Evolutionary conservation across 2,329 filamentous ascomycete genomes (phyloP), one percentile per base, ranked within the genome.

Genomic region (Parastagonospora nodorum): DNA sequence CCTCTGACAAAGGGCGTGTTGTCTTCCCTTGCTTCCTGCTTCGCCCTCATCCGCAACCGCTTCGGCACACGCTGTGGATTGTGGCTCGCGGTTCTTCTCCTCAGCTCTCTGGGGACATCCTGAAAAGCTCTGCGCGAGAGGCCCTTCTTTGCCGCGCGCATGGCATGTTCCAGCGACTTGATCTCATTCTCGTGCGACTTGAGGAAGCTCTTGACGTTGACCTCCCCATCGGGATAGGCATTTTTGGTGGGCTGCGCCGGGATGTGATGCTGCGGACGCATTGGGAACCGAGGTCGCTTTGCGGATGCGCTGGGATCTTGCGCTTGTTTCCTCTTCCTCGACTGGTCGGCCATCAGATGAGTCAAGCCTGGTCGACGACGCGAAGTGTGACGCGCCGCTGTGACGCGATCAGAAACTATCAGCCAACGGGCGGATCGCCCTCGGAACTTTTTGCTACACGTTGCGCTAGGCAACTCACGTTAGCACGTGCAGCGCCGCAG

Each of bases 31-130:
- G 96, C 95, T 81, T 88, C 85, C 69, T 80, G 79, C 63, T 79
- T 83, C 1, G 91, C 92, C 60, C 88, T 83, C 33, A 76, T 77
- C 48, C 88, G 83, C 66, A 97, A 75, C 55, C 91, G 80, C 68
- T 87, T 88, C 2, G 94, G 94, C 12, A 99, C 88, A 55, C 88
- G 84, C 75, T 93, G 96, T 31, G 89, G 89, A 81, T 99, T 97
- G 75, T 99, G 94, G 72, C 92, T 96, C 15, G 93, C 94, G 0
- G 93, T 96, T 63, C 94, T 83, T 58, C 94, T 82, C 59, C 94
- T 82, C 82, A 99, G 77, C 42, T 88, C 86, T 60, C 91, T 84
- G 1, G 94, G 94, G 5, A 99, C 89, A 61, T 90, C 85, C 73
- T 99, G 94, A 67, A 97, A 97, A 11, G 93, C 92, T 44, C 93